phyloP scores from a whole-genome alignment of 1,139 yeast species.

The Taphrina betulina region DNA sequence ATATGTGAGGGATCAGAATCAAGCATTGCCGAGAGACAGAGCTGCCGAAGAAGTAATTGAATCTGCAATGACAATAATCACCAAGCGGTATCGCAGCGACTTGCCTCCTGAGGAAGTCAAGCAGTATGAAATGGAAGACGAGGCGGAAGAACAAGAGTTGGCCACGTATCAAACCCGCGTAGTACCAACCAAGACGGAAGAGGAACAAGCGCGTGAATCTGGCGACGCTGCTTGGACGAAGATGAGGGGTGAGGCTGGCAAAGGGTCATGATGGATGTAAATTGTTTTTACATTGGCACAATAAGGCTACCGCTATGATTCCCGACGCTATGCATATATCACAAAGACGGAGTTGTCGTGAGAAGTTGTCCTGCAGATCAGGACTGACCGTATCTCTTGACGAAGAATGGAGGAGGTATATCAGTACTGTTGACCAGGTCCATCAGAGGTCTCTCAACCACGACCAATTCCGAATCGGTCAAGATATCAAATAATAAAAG shows the following conservation, averaged over 20 bases:
- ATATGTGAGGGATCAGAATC: constrained; percentile 58
- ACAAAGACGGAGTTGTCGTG: too few species aligned
- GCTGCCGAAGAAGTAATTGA: constrained; percentile 50
- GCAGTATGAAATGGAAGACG: constrained; percentile 46
- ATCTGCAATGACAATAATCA: constrained; percentile 47
- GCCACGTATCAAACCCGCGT: constrained; percentile 39
- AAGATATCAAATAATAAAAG: constrained; percentile 62
- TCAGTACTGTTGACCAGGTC: constrained; percentile 38
- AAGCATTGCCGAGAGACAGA: constrained; percentile 56
- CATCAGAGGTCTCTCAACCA: constrained; percentile 74
- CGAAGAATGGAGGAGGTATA: constrained; percentile 31
- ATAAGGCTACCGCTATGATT: too few species aligned
- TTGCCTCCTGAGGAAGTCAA: constrained; percentile 45
- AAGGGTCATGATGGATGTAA: too few species aligned
- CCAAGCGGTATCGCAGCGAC: constrained; percentile 46
- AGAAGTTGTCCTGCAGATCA: too few species aligned
- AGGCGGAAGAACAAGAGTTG: constrained; percentile 48
- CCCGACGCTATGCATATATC: too few species aligned
- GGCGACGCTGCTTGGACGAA: constrained; percentile 76
- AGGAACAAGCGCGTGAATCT: constrained; percentile 56
- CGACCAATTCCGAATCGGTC: constrained; percentile 59
- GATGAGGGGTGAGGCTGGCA: constrained; percentile 73
- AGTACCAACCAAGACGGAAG: constrained; percentile 35
- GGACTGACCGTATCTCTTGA: constrained; percentile 19
- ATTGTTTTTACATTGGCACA: too few species aligned